These are phyloP conservation scores for Groenewaldozyma tartarivorans DNA, from an alignment of 805 yeast species.

Conservation along the genomic window DNA sequence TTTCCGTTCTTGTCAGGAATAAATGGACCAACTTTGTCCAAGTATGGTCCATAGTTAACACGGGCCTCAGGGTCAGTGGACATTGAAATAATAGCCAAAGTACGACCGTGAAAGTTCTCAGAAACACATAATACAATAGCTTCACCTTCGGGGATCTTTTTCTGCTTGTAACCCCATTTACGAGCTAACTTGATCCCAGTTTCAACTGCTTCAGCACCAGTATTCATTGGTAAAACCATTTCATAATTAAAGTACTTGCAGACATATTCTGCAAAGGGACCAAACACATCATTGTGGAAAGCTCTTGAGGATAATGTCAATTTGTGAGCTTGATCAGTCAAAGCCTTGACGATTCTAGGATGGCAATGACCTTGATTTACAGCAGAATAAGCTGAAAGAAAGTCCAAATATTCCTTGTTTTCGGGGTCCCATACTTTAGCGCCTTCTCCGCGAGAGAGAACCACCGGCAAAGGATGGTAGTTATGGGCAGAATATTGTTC, in stretches of 20 bases:
- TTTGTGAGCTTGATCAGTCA: constrained; percentile 75
- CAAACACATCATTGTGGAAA: constrained; percentile 81
- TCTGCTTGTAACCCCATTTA: constrained; percentile 91
- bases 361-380: constrained; percentile 98
- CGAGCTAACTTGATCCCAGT: constrained; percentile 89
- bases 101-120: constrained; percentile 93
- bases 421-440: constrained; percentile 98
- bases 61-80: constrained; percentile 94
- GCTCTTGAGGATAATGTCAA: constrained; percentile 88
- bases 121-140: constrained; percentile 83
- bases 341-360: constrained; percentile 79
- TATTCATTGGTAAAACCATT: constrained; percentile 93
- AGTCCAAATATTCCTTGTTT: constrained; percentile 88
- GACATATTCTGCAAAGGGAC: constrained; percentile 74
- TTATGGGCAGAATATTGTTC: constrained; percentile 85
- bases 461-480: constrained; percentile 95
- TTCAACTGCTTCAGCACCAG: constrained; percentile 98
- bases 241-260: constrained; percentile 88
- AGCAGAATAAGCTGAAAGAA: constrained; percentile 90
- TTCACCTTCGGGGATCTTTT: constrained; percentile 72
- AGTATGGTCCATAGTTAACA: constrained; percentile 80
- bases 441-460: constrained; percentile 75
- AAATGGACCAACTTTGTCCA: constrained; percentile 72
- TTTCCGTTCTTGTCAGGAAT: no score
- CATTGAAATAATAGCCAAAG: constrained; percentile 90